Conservation (phyloP, 1,139 yeast species). For the Arxiozyma slooffiae region DNA sequence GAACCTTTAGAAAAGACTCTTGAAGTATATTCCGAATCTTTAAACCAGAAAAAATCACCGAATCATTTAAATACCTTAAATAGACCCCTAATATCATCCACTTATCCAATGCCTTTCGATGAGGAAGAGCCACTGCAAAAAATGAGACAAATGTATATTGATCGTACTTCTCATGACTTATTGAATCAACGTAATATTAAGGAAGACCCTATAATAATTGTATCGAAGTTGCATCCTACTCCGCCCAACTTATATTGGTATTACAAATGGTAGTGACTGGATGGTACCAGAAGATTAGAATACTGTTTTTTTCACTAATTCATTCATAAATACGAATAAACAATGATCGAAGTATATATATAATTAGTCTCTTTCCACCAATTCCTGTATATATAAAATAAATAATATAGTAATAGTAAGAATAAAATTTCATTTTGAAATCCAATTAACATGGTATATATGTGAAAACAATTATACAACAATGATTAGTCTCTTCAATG, state of each 20-base stretch:
- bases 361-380: not conserved
- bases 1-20: conserved; percentile 30
- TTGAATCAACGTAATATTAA: conserved; percentile 12
- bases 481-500: conserved; percentile 14
- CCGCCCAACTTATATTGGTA: conserved; percentile 26
- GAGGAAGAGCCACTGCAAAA: conserved; percentile 16
- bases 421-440: not conserved
- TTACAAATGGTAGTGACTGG: conserved; percentile 18
- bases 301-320: not conserved
- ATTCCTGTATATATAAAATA: too few species aligned
- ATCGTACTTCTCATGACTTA: not conserved
- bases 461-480: conserved; percentile 1
- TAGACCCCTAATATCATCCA: conserved; percentile 21
- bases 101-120: conserved; percentile 16
- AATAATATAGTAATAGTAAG: not conserved
- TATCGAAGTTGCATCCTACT: conserved; percentile 10
- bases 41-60: conserved; percentile 11
- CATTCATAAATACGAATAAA: too few species aligned
- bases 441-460: not conserved
- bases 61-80: conserved; percentile 15
- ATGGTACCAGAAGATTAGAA: not conserved
- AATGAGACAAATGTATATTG: conserved; percentile 21
- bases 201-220: conserved; percentile 15
- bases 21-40: conserved; percentile 9
- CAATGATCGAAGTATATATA: not conserved